Evolutionary conservation across 352 stramenopile genomes (phyloP), one percentile per base, ranked within the genome.

Genomic region (Phytophthora aleatoria): DNA sequence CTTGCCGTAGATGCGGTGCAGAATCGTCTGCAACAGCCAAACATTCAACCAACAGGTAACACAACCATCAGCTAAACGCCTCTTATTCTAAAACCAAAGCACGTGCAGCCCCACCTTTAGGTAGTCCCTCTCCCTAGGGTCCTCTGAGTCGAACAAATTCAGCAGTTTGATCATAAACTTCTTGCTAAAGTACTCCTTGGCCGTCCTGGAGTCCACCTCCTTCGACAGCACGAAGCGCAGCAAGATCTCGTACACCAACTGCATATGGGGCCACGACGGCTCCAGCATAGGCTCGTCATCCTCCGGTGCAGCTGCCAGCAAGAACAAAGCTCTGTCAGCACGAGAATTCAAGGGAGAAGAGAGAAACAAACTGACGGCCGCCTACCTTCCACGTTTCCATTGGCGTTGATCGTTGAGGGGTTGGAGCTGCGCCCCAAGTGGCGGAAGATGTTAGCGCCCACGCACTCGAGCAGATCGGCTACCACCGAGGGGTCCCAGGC

Each of bases 211-310:
- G 68, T 98, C 97, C 27, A 99, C 97, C 79, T 99, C 96, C 12
- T 91, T 91, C 5, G 83, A 97, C 28, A 99, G 85, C 58, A 99
- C 97, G 70, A 99, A 99, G 24, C 97, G 90, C 26, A 99, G 77
- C 61, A 99, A 97, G 64, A 99, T 98, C 77, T 99, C 97, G 73
- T 99, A 99, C 16, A 98, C 96, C 28, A 99, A 91, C 72, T 98
- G 94, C 66, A 99, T 82, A 70, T 99, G 97, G 20, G 96, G 96
- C 97, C 97, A 99, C 15, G 96, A 91, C 5, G 90, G 83, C 76
- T 99, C 97, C 26, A 99, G 72, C 51, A 98, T 87, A n/a, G 96
- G 96, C 73, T 99, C 97, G 61, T 99, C 97, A 71, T 99, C 97
- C 61, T 99, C 97, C 78, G 92, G 77, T n/a, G 97, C 96, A 51